Evolutionary conservation across 2,329 filamentous ascomycete species (phyloP), one percentile per base, ranked within the genome.

Genomic region (Ceratocystis harringtonii): DNA sequence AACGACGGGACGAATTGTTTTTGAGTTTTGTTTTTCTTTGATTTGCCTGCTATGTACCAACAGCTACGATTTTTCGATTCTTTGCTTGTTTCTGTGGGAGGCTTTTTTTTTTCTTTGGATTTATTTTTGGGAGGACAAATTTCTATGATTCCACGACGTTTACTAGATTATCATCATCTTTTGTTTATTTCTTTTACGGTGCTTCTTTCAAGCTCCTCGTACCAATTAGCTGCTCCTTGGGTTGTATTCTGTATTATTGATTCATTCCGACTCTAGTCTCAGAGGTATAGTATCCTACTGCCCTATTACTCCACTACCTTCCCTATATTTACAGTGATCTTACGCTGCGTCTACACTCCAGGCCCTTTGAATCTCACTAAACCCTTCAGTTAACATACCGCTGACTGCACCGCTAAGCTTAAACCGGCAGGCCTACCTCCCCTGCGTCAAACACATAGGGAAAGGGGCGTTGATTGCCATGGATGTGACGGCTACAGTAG

Each of bases 91-190:
- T 62, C n/a, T 62, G 28, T 50, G 36, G 22, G 22, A 2, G 22
- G 22, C 22, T 44, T 28, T 55, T n/a, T 36, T 32, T 5, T 30
- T 57, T 5, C 50, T 55, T 25, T n/a, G 48, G 52, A 2, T 17
- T 22, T 30, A 28, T 22, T 32, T 57, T 19, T 58, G 55, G 55
- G 55, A 32, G 55, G 55, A 36, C 55, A 25, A 30, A 36, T 58
- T 41, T 58, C 55, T 36, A 58, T 25, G 55, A 58, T 58, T 30
- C 55, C 55, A 58, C 3, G 55, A 58, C 19, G 32, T 36, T 36
- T 58, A 25, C 52, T 58, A 58, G 55, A 58, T 32, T 58, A 43
- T 43, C 25, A 57, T 65, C 55, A 15, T 61, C 36, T 61, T 45
- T 61, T 61, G 28, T 44, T n/a, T 17, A 10, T 41, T 61, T 61